Conservation (phyloP, 441 rosid genomes). For the Adansonia grandidieri region DNA sequence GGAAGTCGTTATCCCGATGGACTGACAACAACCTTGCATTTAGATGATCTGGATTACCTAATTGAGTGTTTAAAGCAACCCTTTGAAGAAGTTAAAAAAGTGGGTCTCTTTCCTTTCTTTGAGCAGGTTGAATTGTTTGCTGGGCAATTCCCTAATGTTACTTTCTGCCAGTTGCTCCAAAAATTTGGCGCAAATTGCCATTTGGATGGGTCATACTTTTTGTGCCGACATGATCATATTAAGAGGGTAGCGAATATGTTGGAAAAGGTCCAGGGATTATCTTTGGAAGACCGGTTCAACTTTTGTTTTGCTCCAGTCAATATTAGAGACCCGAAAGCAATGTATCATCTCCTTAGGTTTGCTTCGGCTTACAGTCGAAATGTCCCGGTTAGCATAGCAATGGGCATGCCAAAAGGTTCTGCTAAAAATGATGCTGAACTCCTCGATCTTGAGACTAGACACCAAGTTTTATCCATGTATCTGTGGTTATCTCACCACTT, state of each 20-base stretch:
- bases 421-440: conserved; percentile 84
- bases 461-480: conserved; percentile 88
- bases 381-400: conserved; percentile 72
- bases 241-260: conserved; percentile 95
- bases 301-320: conserved; percentile 98
- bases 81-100: conserved; percentile 75
- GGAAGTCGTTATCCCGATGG: conserved; percentile 92
- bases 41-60: conserved; percentile 72
- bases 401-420: conserved; percentile 92
- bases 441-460: conserved; percentile 81
- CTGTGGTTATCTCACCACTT: conserved; percentile 95
- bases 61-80: conserved; percentile 88
- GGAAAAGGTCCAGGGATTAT: conserved; percentile 76
- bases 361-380: conserved; percentile 72
- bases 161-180: conserved; percentile 76
- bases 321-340: conserved; percentile 85
- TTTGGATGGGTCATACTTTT: conserved; percentile 83
- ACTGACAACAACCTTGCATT: conserved; percentile 76
- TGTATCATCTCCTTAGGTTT: conserved; percentile 81
- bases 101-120: conserved; percentile 87
- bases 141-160: conserved; percentile 58
- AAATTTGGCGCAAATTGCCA: conserved; percentile 80
- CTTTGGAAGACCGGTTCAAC: conserved; percentile 89
- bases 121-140: conserved; percentile 96
- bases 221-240: conserved; percentile 81